Evolutionary conservation across 805 yeast species (phyloP).

Genomic region (Zygoascus ofunaensis): DNA sequence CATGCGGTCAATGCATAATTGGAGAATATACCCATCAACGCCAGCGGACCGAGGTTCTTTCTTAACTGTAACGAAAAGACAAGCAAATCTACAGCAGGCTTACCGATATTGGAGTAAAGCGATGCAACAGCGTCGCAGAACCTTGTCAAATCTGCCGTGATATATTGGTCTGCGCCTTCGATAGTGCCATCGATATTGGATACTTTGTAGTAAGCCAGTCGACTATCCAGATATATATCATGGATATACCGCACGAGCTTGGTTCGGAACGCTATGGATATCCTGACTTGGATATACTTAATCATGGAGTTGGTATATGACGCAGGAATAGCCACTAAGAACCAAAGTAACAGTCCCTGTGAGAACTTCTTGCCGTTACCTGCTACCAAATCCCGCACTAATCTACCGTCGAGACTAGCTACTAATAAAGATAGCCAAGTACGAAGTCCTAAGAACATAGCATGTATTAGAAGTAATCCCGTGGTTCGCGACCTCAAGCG

Average conservation of each 20-base stretch:
- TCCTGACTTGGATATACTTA: conserved; percentile 63
- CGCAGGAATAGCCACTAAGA: conserved; percentile 84
- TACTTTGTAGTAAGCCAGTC: conserved; percentile 74
- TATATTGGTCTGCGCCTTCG: conserved; percentile 75
- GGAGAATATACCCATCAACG: conserved; percentile 68
- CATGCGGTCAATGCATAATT: conserved; percentile 77
- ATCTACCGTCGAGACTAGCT: conserved; percentile 85
- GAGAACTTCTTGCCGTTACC: conserved; percentile 67
- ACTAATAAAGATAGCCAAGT: conserved; percentile 82
- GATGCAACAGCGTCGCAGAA: conserved; percentile 77
- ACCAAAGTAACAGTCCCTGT: conserved; percentile 77
- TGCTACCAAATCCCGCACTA: conserved; percentile 79
- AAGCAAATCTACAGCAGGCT: conserved; percentile 78
- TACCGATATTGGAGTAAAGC: conserved; percentile 80
- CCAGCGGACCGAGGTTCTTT: conserved; percentile 80
- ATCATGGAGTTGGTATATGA: conserved; percentile 87
- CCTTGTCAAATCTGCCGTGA: conserved; percentile 73
- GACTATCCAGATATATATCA: conserved; percentile 75
- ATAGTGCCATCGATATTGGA: conserved; percentile 45
- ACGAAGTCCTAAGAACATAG: conserved; percentile 64
- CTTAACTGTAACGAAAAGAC: conserved; percentile 77
- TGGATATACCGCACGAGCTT: conserved; percentile 78
- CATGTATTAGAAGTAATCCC: conserved; percentile 55
- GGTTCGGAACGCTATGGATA: conserved; percentile 78
- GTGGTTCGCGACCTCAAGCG: conserved; percentile 58